Evolutionary conservation across 208 protist species (phyloP).

Genomic region (Trypanosoma platydactyli): DNA sequence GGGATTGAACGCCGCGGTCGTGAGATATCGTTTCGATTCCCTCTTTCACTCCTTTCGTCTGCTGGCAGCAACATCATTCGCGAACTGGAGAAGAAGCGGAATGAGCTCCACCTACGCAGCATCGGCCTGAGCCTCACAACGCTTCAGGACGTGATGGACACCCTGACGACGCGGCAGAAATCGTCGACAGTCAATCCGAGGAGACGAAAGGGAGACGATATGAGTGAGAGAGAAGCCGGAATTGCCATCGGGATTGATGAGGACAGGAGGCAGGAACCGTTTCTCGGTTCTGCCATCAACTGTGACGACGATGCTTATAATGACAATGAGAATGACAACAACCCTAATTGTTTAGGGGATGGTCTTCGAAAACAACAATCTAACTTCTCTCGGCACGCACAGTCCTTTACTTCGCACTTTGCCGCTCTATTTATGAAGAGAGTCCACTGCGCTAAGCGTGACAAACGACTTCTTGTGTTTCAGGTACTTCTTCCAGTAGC

Average conservation of each 20-base stretch:
- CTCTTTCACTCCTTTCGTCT: conserved; percentile 46
- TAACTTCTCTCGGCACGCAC: not conserved
- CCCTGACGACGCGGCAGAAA: conserved; percentile 31
- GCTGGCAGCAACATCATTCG: conserved; percentile 50
- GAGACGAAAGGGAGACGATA: no score
- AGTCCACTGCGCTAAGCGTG: conserved; percentile 72
- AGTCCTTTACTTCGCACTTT: conserved; percentile 65
- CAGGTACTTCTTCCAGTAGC: conserved; percentile 75
- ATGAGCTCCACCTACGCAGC: conserved; percentile 47
- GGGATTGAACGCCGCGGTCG: conserved; percentile 66
- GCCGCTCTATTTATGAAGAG: conserved; percentile 73
- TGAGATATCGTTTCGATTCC: conserved; percentile 73
- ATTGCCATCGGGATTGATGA: conserved; percentile 16
- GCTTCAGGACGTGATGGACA: conserved; percentile 84
- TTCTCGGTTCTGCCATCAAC: not conserved
- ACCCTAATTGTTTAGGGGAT: not conserved
- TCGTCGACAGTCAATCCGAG: not conserved
- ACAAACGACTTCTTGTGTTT: conserved; percentile 66
- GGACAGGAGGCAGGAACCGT: not conserved
- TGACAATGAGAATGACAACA: conserved; percentile 1
- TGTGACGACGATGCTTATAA: not conserved
- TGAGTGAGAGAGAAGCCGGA: not conserved
- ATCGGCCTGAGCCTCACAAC: conserved; percentile 74
- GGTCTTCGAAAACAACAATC: not conserved
- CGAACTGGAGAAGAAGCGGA: conserved; percentile 36